Evolutionary conservation across 2,329 filamentous ascomycete species (phyloP).

Genomic region (Cordyceps javanica): DNA sequence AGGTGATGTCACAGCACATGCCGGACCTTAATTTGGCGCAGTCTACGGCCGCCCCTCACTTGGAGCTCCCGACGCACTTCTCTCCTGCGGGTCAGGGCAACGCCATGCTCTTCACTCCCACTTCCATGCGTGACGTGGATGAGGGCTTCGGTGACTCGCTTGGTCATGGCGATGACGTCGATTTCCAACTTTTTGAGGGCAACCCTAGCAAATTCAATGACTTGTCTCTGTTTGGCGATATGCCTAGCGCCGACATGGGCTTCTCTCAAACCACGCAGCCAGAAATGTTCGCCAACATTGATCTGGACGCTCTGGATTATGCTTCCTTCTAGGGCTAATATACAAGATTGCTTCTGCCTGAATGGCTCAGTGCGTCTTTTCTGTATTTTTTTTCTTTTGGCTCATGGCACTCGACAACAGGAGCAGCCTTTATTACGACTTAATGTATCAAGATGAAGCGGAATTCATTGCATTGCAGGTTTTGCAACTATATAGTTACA

Average conservation of each 20-base stretch:
- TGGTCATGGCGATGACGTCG: constrained; percentile 40
- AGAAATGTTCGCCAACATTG: constrained; percentile 40
- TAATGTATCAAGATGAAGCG: constrained; percentile 8
- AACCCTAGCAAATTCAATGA: constrained; percentile 34
- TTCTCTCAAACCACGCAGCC: constrained; percentile 48
- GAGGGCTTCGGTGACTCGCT: constrained; percentile 57
- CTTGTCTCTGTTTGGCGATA: constrained; percentile 42
- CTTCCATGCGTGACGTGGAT: constrained; percentile 55
- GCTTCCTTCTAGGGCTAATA: constrained; percentile 13
- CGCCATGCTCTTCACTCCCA: constrained; percentile 62
- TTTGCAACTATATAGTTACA: constrained; percentile 9
- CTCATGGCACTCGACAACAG: not conserved
- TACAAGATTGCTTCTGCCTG: constrained; percentile 4
- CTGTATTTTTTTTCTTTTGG: constrained; percentile 3
- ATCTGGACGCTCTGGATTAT: constrained; percentile 34
- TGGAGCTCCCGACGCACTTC: constrained; percentile 44
- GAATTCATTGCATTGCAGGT: not conserved
- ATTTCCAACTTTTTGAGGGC: constrained; percentile 59
- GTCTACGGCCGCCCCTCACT: constrained; percentile 14
- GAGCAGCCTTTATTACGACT: constrained; percentile 4
- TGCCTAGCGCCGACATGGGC: constrained; percentile 44
- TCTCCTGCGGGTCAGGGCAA: constrained; percentile 64
- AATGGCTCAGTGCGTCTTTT: constrained; percentile 4
- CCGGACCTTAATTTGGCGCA: constrained; percentile 26
- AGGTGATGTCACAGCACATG: constrained; percentile 38